Base-by-base conservation (phyloP, 2,329 filamentous ascomycete genomes). In the Penicillium sp. region DNA sequence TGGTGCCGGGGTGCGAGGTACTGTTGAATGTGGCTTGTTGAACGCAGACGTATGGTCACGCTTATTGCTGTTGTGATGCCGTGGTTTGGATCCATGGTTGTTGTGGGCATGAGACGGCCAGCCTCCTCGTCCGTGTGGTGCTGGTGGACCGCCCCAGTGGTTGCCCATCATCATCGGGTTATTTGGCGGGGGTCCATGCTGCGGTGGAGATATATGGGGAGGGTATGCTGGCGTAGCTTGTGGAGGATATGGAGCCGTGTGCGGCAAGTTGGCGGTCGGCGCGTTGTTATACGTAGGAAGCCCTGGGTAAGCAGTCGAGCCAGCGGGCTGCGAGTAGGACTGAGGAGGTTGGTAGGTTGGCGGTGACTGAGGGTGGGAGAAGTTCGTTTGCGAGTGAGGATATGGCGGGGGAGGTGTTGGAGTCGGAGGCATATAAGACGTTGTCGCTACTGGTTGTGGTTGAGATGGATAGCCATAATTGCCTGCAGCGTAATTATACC, bases 121-220 rank as follows among this genome's bases (percentile, higher is more conserved):
- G 20, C 67, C 62, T 2, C 67, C 66, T 61, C 67, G 68, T 42
- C 65, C 63, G 51, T 65, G 69, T 31, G 41, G 38, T 34, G 39
- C 17, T 25, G 52, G 78, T 54, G 85, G 83, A 72, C 83, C 84
- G 3, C 82, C 82, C 77, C 84, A 83, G 57, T 79, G 79, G 63
- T 82, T 82, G 0, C 81, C 85, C 84, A 82, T 83, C 66, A 81
- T 76, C 70, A 81, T 73, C 59, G 77, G 63, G 60, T 73, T 68
- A 34, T 57, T 60, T 17, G 67, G 54, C 11, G 61, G 66, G 4
- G 67, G 59, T 11, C 55, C 56, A 64, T 68, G 71, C 17, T 70
- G 71, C 28, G 67, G 66, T 20, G 63, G 49, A 15, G 65, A 62
- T 8, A 67, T 49, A 12, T 51, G 61, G 4, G 70, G 51, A 43